A percentile compares a stretch with the other conserved stretches of the same genome.
phyloP scores from a whole-genome alignment of 1,139 yeast species.

The Debaryomyces sp. region DNA sequence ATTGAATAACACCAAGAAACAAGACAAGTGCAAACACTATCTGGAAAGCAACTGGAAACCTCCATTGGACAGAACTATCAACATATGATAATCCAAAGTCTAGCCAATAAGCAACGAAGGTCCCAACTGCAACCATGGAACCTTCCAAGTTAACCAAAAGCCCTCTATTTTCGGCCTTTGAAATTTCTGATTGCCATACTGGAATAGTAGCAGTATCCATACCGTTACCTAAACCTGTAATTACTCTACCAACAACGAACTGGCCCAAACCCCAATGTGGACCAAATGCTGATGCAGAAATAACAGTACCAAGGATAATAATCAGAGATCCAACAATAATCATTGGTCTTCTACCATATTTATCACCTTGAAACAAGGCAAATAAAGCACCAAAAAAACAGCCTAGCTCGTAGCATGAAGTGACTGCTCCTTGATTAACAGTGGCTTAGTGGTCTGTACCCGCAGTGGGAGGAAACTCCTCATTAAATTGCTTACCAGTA shows the following conservation, averaged over 20 bases:
- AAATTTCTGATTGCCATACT: conserved; percentile 80
- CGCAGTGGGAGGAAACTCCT: conserved; percentile 58
- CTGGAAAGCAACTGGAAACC: conserved; percentile 52
- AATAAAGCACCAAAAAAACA: conserved; percentile 75
- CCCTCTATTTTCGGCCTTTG: conserved; percentile 73
- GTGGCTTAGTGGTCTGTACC: conserved; percentile 15
- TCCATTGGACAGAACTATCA: conserved; percentile 51
- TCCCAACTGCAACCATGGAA: conserved; percentile 71
- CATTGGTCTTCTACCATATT: conserved; percentile 65
- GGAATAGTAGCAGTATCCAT: conserved; percentile 80
- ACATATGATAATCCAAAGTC: conserved; percentile 72
- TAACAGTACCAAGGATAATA: conserved; percentile 63
- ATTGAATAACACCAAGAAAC: conserved; percentile 36
- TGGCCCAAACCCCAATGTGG: conserved; percentile 61
- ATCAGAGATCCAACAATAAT: conserved; percentile 61
- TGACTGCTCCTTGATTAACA: conserved; percentile 67
- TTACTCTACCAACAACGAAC: conserved; percentile 71
- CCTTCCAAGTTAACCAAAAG: conserved; percentile 70
- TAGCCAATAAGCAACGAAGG: conserved; percentile 74
- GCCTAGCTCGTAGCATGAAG: conserved; percentile 75
- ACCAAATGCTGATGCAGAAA: conserved; percentile 62
- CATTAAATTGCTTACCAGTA: conserved; percentile 59
- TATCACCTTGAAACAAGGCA: conserved; percentile 65
- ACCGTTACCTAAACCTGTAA: conserved; percentile 83
- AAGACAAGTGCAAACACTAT: conserved; percentile 42